These are phyloP conservation scores for Petunia hybrid DNA, from an alignment of 305 asterid species.

Conservation along the genomic window DNA sequence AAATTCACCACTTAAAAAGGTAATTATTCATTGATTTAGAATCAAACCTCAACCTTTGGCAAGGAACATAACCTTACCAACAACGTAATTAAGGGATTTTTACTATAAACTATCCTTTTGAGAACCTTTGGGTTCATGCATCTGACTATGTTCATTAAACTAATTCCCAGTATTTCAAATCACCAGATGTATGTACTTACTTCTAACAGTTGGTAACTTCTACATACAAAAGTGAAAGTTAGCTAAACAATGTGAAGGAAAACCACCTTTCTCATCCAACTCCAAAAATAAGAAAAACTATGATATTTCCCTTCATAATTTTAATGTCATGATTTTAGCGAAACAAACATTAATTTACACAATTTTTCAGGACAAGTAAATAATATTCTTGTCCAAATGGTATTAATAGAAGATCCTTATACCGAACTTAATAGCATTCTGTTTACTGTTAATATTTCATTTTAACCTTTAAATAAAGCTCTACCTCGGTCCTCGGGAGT, in stretches of 20 bases:
- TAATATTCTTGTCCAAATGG: too few species aligned
- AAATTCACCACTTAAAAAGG: neutral
- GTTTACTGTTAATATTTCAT: neutral
- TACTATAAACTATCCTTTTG: neutral
- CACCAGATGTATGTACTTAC: neutral
- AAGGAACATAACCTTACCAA: neutral
- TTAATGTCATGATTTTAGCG: too few species aligned
- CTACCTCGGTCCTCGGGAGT: neutral
- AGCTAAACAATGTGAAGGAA: too few species aligned
- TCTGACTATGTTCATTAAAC: neutral
- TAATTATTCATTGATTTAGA: neutral
- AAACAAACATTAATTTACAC: too few species aligned
- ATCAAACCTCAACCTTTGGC: neutral
- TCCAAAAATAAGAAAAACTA: too few species aligned
- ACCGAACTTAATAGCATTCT: too few species aligned
- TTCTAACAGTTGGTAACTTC: neutral
- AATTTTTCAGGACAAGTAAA: too few species aligned
- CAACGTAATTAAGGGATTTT: neutral
- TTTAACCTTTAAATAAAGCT: neutral
- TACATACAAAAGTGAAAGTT: too few species aligned
- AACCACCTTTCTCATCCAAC: too few species aligned
- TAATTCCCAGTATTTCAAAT: neutral
- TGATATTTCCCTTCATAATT: too few species aligned
- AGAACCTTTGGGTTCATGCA: neutral
- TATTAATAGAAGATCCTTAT: too few species aligned